These are phyloP conservation scores for Dipteronia dyeriana DNA, from an alignment of 345 rosid genomes.

Conservation along the genomic window DNA sequence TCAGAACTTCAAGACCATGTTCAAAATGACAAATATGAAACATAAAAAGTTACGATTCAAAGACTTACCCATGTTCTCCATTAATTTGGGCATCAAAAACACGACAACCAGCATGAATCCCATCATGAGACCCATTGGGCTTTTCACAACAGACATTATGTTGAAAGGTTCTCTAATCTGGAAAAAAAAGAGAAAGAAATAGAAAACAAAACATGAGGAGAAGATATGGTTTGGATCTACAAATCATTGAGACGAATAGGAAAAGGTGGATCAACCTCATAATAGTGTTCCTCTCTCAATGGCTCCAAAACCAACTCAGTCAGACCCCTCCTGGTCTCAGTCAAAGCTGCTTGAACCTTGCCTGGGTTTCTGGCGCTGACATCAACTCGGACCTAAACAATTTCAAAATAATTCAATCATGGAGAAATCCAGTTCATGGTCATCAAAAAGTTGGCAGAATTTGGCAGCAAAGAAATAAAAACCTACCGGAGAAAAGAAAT, in stretches of 20 bases:
- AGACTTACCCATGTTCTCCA: conserved; percentile 88
- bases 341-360: conserved; percentile 90
- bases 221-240: conserved; percentile 7
- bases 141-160: conserved; percentile 76
- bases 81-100: conserved; percentile 91
- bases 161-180: conserved; percentile 95
- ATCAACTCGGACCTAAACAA: conserved; percentile 86
- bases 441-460: conserved; percentile 10
- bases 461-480: not conserved
- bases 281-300: conserved; percentile 74
- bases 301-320: conserved; percentile 90
- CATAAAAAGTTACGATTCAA: conserved; percentile 6
- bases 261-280: conserved; percentile 58
- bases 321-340: conserved; percentile 86
- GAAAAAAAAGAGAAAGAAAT: conserved; percentile 4
- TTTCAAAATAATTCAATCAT: conserved; percentile 17
- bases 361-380: conserved; percentile 96
- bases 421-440: not conserved
- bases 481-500: conserved; percentile 94
- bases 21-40: conserved; percentile 17
- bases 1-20: not conserved
- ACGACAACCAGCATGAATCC: conserved; percentile 93
- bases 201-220: conserved; percentile 19
- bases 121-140: conserved; percentile 99
- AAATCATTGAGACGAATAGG: not conserved